These are phyloP conservation scores for Boletus sp. DNA, from an alignment of 768 basidiomycete genomes.

Conservation along the genomic window DNA sequence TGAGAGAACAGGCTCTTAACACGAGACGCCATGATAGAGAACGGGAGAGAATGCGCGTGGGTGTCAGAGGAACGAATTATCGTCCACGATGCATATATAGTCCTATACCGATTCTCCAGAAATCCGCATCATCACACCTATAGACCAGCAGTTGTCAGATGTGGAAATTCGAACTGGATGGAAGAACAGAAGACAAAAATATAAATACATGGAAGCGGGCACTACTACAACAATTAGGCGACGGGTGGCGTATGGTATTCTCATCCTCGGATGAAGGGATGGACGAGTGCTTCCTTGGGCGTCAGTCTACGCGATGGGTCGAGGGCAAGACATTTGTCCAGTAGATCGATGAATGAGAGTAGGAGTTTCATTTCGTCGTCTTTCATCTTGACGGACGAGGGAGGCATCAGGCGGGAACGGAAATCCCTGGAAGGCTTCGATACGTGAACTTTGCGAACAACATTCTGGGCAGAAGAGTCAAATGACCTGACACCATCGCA, in stretches of 20 bases:
- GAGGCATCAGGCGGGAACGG: slow-evolving; percentile 76
- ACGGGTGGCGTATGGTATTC: slow-evolving; percentile 10
- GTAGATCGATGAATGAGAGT: slow-evolving; percentile 76
- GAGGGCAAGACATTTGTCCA: slow-evolving; percentile 87
- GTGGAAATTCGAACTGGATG: slow-evolving; percentile 2
- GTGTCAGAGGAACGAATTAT: neutral
- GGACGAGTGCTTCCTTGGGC: slow-evolving; percentile 85
- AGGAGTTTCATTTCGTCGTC: slow-evolving; percentile 87
- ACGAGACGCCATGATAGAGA: slow-evolving; percentile 12
- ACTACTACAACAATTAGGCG: slow-evolving; percentile 18
- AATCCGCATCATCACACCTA: neutral
- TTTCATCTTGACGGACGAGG: slow-evolving; percentile 71
- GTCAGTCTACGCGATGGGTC: slow-evolving; percentile 84
- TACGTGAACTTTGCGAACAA: slow-evolving; percentile 75
- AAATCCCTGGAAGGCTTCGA: slow-evolving; percentile 82
- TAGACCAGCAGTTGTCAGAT: slow-evolving; percentile 12
- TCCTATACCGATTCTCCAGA: neutral
- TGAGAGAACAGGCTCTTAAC: slow-evolving; percentile 15
- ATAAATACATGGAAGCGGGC: slow-evolving; percentile 23
- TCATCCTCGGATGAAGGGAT: slow-evolving; percentile 77
- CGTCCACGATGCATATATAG: slow-evolving; percentile 1
- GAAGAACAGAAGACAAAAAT: slow-evolving; percentile 7
- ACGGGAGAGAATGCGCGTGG: neutral
- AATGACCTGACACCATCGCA: slow-evolving; percentile 5
- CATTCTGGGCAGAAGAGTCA: slow-evolving; percentile 53